Conservation (phyloP, 805 yeast species). For the Nakazawaea molendinolei region DNA sequence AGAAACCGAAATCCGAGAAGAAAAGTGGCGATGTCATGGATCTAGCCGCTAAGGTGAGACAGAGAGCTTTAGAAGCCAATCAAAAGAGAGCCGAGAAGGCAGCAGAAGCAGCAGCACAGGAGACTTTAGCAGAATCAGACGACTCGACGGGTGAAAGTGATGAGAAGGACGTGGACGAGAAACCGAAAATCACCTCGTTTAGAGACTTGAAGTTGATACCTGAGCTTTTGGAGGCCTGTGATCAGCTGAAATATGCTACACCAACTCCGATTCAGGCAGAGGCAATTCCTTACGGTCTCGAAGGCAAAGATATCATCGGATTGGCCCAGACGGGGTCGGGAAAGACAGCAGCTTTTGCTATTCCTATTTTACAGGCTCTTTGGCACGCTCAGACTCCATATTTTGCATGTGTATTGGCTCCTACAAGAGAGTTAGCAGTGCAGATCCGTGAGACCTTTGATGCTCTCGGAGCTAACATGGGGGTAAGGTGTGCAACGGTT, state of each 20-base stretch:
- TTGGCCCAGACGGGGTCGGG: constrained; percentile 98
- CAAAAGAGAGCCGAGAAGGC: constrained; percentile 11
- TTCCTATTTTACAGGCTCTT: constrained; percentile 85
- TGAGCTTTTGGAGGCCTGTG: constrained; percentile 75
- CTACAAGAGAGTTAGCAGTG: constrained; percentile 79
- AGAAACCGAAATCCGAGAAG: constrained; percentile 9
- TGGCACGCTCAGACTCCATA: constrained; percentile 88
- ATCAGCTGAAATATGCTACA: constrained; percentile 60
- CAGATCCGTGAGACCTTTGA: constrained; percentile 93
- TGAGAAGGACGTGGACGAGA: constrained; percentile 17
- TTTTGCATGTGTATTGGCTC: constrained; percentile 82
- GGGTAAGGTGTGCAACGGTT: constrained; percentile 78
- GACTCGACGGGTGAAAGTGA: constrained; percentile 12
- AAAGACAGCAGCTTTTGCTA: constrained; percentile 96
- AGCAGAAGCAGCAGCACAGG: constrained; percentile 15
- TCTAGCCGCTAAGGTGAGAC: constrained; percentile 16
- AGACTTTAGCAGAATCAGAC: constrained; percentile 4
- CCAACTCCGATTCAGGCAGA: constrained; percentile 95
- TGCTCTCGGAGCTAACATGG: constrained; percentile 88
- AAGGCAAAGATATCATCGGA: constrained; percentile 91
- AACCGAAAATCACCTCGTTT: constrained; percentile 29
- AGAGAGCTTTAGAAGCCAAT: constrained; percentile 25
- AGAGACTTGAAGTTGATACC: constrained; percentile 60
- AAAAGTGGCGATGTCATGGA: too few relatives aligned
- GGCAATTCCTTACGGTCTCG: constrained; percentile 84